Evolutionary conservation across 805 yeast genomes (phyloP), one percentile per base, ranked within the genome.

Genomic region (Teunomyces pallodes): DNA sequence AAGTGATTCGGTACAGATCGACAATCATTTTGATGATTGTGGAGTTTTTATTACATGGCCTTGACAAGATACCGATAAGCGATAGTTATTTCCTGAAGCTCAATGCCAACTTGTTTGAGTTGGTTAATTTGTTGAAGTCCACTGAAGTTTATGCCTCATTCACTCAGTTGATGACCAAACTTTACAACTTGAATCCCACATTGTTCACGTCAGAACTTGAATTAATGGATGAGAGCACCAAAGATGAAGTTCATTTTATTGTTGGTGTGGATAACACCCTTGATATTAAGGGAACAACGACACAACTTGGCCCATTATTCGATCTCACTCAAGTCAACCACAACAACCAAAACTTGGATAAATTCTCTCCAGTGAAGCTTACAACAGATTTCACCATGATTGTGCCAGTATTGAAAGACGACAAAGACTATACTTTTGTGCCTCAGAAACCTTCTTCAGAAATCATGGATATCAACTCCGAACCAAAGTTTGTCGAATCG

Each of bases 321-420:
- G 75, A 71, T 14, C 55, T 71, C 29, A 69, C 75, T 1, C 61
- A 61, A 45, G 69, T 69, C 14, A 48, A 49, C 14, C 49, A 49
- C 17, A 39, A 39, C 8, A 39, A 39, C 8, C 46, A 36, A 7
- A 31, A 42, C n/a, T 27, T 48, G 8, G 51, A 48, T 17, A 44
- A 41, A 30, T 45, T 48, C 17, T 64, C 71, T 2, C 73, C 74
- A 1, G 56, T 62, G 10, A 68, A 69, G 48, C 50, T 52, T 12
- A 57, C 65, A 3, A 55, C 64, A 3, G 74, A 69, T 36, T 66
- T 69, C 47, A 66, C 72, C 5, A 65, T 65, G 70, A 51, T 66
- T 16, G 45, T 61, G 14, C 70, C 67, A 8, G 38, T 47, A 6
- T 43, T 36, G 41, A 44, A 44, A 12, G 46, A 46, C 4, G 33